Evolutionary conservation across 2,329 filamentous ascomycete species (phyloP), one percentile per base, ranked within the genome.

Genomic region (Fusarium poae): DNA sequence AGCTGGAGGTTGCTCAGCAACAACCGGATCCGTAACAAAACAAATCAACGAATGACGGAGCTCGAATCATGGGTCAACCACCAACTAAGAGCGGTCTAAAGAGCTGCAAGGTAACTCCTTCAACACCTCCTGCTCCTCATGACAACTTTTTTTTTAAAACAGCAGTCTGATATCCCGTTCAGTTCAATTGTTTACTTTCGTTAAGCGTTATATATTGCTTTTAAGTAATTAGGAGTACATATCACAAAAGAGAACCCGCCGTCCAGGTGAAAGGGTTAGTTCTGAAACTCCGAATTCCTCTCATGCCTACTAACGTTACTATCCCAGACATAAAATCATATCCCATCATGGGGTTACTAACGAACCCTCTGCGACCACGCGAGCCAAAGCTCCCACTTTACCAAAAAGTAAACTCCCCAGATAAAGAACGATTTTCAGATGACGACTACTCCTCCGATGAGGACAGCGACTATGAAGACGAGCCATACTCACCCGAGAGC

Each of bases 391-490:
- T 88, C 29, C 86, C 86, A 21, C 69, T 86, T 13, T 88, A 88
- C 76, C 82, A 85, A 67, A 82, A 82, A 58, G 57, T 82, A 37
- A 70, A 75, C 25, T 72, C 79, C 4, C 77, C 80, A 3, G 79
- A 74, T 21, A 86, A 87, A 70, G 86, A 88, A 59, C 82, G 82
- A 60, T 81, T 80, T 57, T 86, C 85, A 65, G 82, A 85, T 59
- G 81, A 84, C 21, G 80, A 83, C 56, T 81, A 82, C 37, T 82
- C 82, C 11, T 83, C 83, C 54, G 81, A 83, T 50, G 80, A 83
- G 25, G 80, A 83, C 30, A 80, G 83, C 56, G 81, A 80, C 27
- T 80, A 83, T 32, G 80, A 83, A 49, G 81, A 80, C 6, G 75
- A 80, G n/a, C 79, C 55, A 76, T 82, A 67, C 75, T 82, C 65